Evolutionary conservation across 2,329 filamentous ascomycete genomes (phyloP).

Genomic region (Trichoderma atroviride): DNA sequence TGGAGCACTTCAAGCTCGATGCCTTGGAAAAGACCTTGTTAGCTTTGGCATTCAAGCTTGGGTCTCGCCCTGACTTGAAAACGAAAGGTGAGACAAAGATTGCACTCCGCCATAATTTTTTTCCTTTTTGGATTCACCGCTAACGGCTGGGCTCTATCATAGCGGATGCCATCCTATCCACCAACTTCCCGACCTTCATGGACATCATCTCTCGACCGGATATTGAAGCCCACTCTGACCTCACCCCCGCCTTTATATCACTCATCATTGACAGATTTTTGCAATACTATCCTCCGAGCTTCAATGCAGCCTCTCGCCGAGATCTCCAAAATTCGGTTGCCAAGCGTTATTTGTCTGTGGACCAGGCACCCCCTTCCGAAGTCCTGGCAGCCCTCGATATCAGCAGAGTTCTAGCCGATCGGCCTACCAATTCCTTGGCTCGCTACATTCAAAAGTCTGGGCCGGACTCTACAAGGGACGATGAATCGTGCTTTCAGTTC

Average conservation of each 20-base stretch:
- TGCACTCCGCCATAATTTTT: neutral
- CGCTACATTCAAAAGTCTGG: slow-evolving; percentile 75
- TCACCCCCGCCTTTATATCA: slow-evolving; percentile 71
- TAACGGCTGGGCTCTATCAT: slow-evolving; percentile 29
- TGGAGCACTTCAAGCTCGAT: slow-evolving; percentile 95
- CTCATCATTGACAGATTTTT: slow-evolving; percentile 83
- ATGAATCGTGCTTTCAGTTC: slow-evolving; percentile 64
- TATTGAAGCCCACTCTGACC: slow-evolving; percentile 65
- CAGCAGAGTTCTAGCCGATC: slow-evolving; percentile 64
- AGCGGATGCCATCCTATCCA: slow-evolving; percentile 90
- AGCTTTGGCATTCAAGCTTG: slow-evolving; percentile 83
- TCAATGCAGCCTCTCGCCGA: slow-evolving; percentile 73
- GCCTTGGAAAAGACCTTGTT: slow-evolving; percentile 84
- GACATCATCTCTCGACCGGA: slow-evolving; percentile 71
- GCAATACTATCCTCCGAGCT: slow-evolving; percentile 82
- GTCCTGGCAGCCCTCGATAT: slow-evolving; percentile 72
- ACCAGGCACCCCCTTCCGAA: slow-evolving; percentile 67
- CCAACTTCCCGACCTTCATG: slow-evolving; percentile 76
- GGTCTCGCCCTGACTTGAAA: slow-evolving; percentile 78
- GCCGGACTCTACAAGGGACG: slow-evolving; percentile 71
- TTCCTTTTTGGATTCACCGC: slow-evolving; percentile 12
- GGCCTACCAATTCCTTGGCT: slow-evolving; percentile 59
- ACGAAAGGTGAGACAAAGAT: slow-evolving; percentile 72
- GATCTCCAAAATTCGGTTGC: slow-evolving; percentile 69
- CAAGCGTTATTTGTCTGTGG: slow-evolving; percentile 67